Evolutionary conservation across 2,329 filamentous ascomycete species (phyloP).

Genomic region (Cercospora sp.): DNA sequence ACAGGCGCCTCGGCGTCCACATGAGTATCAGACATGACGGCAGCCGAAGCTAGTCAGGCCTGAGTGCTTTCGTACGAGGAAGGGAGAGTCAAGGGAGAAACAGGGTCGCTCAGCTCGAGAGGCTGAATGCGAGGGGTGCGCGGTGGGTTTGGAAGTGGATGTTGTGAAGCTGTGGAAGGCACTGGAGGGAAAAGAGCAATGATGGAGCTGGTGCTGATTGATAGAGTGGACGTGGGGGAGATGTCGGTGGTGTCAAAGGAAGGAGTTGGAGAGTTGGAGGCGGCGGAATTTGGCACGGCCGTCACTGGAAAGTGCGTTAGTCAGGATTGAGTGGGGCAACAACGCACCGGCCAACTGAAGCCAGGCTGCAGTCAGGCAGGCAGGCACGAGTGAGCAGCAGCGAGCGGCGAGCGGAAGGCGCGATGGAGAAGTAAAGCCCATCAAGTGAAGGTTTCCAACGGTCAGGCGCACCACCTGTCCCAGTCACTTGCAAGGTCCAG

Average conservation of each 20-base stretch:
- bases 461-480: not conserved
- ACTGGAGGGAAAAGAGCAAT: not conserved
- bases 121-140: not conserved
- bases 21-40: not conserved
- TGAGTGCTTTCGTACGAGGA: not conserved
- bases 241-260: not conserved
- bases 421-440: not conserved
- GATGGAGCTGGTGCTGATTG: not conserved
- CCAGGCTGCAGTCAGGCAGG: not conserved
- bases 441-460: not conserved
- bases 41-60: not conserved
- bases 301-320: constrained; percentile 1
- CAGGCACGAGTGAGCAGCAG: constrained; percentile 4
- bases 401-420: not conserved
- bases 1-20: not conserved
- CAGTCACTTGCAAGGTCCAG: not conserved
- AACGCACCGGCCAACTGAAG: not conserved
- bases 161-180: not conserved
- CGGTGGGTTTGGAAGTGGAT: not conserved
- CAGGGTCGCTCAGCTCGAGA: not conserved
- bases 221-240: not conserved
- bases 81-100: not conserved
- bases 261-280: not conserved
- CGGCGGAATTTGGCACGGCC: not conserved
- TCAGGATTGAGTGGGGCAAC: not conserved